Evolutionary conservation across 1,284 basidiomycete genomes (phyloP), one percentile per base, ranked within the genome.

Genomic region (Papiliotrema terrestris): DNA sequence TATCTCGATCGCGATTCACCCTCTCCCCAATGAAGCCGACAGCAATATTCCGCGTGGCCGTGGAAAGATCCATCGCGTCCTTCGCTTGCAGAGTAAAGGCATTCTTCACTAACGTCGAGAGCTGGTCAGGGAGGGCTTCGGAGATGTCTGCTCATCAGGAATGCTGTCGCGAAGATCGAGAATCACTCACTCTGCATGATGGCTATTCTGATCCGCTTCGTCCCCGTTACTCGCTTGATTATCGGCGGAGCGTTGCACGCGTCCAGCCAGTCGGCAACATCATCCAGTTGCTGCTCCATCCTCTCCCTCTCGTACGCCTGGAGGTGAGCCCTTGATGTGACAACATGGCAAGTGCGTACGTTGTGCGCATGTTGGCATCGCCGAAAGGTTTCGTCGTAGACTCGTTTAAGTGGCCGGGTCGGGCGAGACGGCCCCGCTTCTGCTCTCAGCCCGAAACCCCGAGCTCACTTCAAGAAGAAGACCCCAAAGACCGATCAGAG

Each of bases 191-290:
- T 63, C 46, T 74, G 71, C 15, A 72, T 58, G 11, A 72, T 53
- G 2, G 63, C 72, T 2, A 74, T 46, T 9, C 65, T 65, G 15
- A 74, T 48, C 6, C 72, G 54, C 19, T 61, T 54, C 2, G 63
- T 59, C 1, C 56, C 51, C 11, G 60, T 56, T 3, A 59, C 29
- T 15, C 48, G 49, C 20, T 52, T 51, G 11, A 74, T 51, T 3
- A 61, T 2, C 4, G 62, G 53, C 22, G 65, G 45, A 8, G 47
- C 49, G 14, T 50, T 52, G 46, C 58, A 57, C 20, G 60, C 45
- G 14, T 67, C 61, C 3, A 74, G 53, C 72, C 72, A 74, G 41
- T 67, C 63, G 4, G 50, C 45, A 22, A 74, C 62, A 49, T 67
- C 67, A 35, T 68, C 68, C 1, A 73, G 50, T 47, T 72, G 71